Conservation (phyloP, 805 yeast species). For the Spathaspora sp. region DNA sequence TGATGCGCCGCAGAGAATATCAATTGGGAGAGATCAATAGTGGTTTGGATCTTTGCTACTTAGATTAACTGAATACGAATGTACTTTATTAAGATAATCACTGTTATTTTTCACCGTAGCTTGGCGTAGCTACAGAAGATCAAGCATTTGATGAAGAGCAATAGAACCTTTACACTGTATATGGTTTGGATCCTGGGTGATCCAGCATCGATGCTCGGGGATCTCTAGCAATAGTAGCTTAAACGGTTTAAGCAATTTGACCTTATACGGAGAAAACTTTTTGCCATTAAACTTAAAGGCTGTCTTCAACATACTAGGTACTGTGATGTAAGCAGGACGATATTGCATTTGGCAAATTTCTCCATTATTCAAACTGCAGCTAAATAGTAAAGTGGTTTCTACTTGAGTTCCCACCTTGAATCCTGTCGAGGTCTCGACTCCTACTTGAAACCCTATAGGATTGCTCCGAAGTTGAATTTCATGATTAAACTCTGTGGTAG, state of each 20-base stretch:
- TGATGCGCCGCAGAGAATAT: no score
- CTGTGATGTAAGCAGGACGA: conserved; percentile 4
- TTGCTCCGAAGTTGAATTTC: background rate
- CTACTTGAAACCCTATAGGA: conserved; percentile 6
- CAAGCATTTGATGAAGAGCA: background rate
- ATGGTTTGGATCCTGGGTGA: conserved; percentile 1
- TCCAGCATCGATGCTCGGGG: conserved; percentile 7
- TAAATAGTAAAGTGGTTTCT: conserved; percentile 1
- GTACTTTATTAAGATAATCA: background rate
- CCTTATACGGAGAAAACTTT: background rate
- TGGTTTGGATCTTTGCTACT: no score
- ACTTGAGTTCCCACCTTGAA: conserved; percentile 5
- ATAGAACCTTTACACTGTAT: conserved; percentile 3
- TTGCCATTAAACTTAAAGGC: background rate
- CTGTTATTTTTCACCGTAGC: background rate
- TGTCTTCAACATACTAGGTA: conserved; percentile 1
- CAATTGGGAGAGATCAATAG: no score
- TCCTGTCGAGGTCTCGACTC: conserved; percentile 2
- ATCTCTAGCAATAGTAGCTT: conserved; percentile 5
- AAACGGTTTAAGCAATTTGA: conserved; percentile 2
- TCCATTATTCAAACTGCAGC: conserved; percentile 1
- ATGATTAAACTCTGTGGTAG: background rate
- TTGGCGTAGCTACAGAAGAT: background rate
- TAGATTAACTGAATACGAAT: no score
- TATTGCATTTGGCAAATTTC: conserved; percentile 7